Percentiles rank a stretch among this genome's conserved stretches.
phyloP scores from a whole-genome alignment of 768 basidiomycete genomes.

The Lyophyllum shimeji region DNA sequence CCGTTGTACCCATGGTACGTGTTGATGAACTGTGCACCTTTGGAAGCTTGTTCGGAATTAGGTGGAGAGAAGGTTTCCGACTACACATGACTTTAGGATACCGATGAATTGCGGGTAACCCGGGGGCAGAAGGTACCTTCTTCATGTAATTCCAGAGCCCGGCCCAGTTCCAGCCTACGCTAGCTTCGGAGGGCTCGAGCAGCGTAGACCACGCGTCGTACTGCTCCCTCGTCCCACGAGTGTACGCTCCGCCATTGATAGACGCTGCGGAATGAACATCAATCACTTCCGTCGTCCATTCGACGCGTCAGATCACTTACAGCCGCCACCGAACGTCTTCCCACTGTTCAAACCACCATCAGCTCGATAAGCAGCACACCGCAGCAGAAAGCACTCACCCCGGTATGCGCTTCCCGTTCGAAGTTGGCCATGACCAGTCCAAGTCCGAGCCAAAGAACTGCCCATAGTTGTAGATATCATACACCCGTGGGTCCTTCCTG shows the following conservation, averaged over 20 bases:
- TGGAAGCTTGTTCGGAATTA: conserved; percentile 41
- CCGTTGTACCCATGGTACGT: conserved; percentile 53
- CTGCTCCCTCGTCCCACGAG: conserved; percentile 41
- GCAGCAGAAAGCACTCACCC: conserved; percentile 29
- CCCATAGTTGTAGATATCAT: conserved; percentile 45
- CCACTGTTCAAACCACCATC: conserved; percentile 29
- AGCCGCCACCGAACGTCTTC: conserved; percentile 45
- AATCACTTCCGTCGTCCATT: neutral
- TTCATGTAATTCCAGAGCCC: conserved; percentile 46
- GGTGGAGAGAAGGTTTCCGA: conserved; percentile 49
- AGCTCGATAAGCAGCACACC: neutral
- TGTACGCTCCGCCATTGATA: conserved; percentile 49
- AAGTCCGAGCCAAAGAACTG: conserved; percentile 40
- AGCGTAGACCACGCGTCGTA: conserved; percentile 43
- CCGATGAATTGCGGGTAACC: neutral
- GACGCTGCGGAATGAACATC: conserved; percentile 28
- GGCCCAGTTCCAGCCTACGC: conserved; percentile 47
- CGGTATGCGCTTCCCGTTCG: conserved; percentile 36
- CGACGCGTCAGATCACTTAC: conserved; percentile 20
- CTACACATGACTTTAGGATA: conserved; percentile 21
- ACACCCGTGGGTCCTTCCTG: conserved; percentile 41
- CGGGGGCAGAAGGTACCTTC: conserved; percentile 31
- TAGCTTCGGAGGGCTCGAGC: conserved; percentile 37
- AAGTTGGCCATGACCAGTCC: conserved; percentile 47
- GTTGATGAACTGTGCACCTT: conserved; percentile 45